A percentile compares a stretch with the other conserved stretches of the same genome.
These are phyloP conservation scores for Colletotrichum sansevieriae DNA, from an alignment of 2,329 filamentous ascomycete genomes.

Conservation along the genomic window DNA sequence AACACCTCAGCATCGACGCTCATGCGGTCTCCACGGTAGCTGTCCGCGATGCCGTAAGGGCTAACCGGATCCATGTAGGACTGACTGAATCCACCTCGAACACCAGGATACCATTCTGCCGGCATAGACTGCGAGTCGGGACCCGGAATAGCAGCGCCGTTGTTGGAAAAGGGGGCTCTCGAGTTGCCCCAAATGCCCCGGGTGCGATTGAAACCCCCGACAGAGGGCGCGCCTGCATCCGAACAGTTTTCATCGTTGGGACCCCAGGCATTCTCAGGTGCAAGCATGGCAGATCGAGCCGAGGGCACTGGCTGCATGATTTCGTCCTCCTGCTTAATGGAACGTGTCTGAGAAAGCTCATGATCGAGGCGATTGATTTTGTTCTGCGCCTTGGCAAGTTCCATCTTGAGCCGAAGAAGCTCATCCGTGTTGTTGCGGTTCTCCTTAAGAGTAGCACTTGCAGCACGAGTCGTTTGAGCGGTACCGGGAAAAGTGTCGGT, in stretches of 20 bases:
- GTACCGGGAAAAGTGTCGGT: constrained; percentile 66
- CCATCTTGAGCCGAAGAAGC: constrained; percentile 75
- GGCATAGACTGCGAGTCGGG: constrained; percentile 49
- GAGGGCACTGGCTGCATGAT: constrained; percentile 9
- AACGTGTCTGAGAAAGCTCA: constrained; percentile 75
- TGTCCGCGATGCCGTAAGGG: constrained; percentile 54
- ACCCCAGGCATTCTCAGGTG: constrained; percentile 63
- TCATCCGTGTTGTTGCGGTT: constrained; percentile 63
- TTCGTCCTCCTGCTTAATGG: constrained; percentile 66
- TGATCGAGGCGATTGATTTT: constrained; percentile 79
- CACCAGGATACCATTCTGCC: constrained; percentile 61
- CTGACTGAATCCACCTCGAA: constrained; percentile 54
- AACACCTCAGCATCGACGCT: constrained; percentile 63
- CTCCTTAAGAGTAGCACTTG: constrained; percentile 64
- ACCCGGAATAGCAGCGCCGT: constrained; percentile 49
- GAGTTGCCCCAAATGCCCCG: constrained; percentile 69
- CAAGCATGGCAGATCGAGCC: constrained; percentile 21
- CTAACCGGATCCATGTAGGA: constrained; percentile 56
- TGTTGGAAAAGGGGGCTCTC: constrained; percentile 55
- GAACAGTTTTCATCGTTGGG: constrained; percentile 67
- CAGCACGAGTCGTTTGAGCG: constrained; percentile 63
- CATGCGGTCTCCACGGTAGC: constrained; percentile 61
- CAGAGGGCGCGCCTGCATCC: constrained; percentile 68
- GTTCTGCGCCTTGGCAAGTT: constrained; percentile 78
- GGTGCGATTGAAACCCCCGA: constrained; percentile 64